Conservation (phyloP, 2,329 filamentous ascomycete species). For the Gremmenia infestans region DNA sequence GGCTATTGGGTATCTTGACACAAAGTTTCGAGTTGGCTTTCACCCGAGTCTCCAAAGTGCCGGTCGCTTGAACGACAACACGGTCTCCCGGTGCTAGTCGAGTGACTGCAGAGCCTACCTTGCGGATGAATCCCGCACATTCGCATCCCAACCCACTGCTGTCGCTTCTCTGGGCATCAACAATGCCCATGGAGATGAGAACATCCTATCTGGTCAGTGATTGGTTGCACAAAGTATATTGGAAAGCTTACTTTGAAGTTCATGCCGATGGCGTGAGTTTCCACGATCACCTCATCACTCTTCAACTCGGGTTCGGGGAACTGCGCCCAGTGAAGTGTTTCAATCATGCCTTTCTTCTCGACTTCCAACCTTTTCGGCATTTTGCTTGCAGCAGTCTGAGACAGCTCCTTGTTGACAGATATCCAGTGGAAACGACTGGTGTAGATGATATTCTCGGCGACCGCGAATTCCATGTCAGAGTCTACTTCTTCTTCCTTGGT, state of each 20-base stretch:
- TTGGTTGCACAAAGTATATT: background rate
- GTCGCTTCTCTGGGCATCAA: slow-evolving; percentile 5
- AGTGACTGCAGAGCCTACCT: slow-evolving; percentile 21
- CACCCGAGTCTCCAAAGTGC: background rate
- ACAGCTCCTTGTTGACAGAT: slow-evolving; percentile 11
- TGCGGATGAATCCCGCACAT: slow-evolving; percentile 20
- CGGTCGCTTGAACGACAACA: slow-evolving; percentile 7
- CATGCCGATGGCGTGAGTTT: slow-evolving; percentile 6
- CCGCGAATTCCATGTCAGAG: slow-evolving; percentile 29
- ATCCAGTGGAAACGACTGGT: slow-evolving; percentile 24
- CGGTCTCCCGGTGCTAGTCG: slow-evolving; percentile 24
- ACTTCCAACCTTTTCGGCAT: slow-evolving; percentile 10
- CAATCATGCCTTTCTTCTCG: slow-evolving; percentile 12
- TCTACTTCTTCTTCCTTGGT: slow-evolving; percentile 3
- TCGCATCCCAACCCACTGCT: slow-evolving; percentile 21
- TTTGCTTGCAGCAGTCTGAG: background rate
- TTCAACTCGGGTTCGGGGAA: background rate
- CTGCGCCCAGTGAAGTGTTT: slow-evolving; percentile 13
- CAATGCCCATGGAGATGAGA: slow-evolving; percentile 17
- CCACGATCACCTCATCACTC: slow-evolving; percentile 9
- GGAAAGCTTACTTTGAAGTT: slow-evolving; percentile 11
- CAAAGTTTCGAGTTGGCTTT: slow-evolving; percentile 15
- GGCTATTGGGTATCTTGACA: slow-evolving; percentile 10
- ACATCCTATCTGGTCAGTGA: slow-evolving; percentile 18
- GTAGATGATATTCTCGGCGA: slow-evolving; percentile 19